Conservation (phyloP, 257 asterid genomes). For the Gentiana straminea region DNA sequence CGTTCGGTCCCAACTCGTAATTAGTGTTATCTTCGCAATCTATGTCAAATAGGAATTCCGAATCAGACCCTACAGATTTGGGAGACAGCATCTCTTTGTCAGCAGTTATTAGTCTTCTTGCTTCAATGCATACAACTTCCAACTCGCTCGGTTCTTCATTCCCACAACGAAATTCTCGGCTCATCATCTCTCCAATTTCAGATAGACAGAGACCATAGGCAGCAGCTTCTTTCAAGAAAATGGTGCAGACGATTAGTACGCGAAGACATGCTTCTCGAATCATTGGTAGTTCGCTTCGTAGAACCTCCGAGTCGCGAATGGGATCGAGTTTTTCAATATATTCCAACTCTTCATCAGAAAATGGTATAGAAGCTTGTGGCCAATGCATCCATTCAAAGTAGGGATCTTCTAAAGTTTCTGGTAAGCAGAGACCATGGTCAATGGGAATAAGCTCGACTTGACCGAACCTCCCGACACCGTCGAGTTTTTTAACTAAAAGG, state of each 20-base stretch:
- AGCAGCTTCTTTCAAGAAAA: conserved; percentile 85
- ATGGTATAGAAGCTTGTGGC: conserved; percentile 98
- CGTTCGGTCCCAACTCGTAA: conserved; percentile 22
- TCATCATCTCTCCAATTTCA: conserved; percentile 99
- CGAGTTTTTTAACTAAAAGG: conserved; percentile 86
- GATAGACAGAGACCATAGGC: conserved; percentile 75
- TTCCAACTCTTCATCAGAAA: conserved; percentile 85
- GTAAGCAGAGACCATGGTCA: conserved; percentile 96
- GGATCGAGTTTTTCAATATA: conserved; percentile 72
- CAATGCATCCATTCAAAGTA: conserved; percentile 98
- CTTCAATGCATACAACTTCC: conserved; percentile 81
- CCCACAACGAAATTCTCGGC: conserved; percentile 69
- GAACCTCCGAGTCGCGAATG: conserved; percentile 58
- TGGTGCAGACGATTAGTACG: conserved; percentile 60
- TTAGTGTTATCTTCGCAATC: conserved; percentile 59
- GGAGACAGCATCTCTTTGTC: conserved; percentile 46
- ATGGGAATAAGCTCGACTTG: conserved; percentile 87
- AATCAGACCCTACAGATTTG: conserved; percentile 33
- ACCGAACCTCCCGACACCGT: conserved; percentile 67
- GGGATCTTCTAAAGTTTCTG: conserved; percentile 90
- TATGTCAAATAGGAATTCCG: conserved; percentile 60
- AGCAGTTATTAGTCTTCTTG: conserved; percentile 40
- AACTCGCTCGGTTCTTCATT: conserved; percentile 98
- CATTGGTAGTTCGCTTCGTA: conserved; percentile 80
- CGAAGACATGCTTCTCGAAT: conserved; percentile 88